phyloP scores from a whole-genome alignment of 139 green algal species.

The Micractinium sp. region DNA sequence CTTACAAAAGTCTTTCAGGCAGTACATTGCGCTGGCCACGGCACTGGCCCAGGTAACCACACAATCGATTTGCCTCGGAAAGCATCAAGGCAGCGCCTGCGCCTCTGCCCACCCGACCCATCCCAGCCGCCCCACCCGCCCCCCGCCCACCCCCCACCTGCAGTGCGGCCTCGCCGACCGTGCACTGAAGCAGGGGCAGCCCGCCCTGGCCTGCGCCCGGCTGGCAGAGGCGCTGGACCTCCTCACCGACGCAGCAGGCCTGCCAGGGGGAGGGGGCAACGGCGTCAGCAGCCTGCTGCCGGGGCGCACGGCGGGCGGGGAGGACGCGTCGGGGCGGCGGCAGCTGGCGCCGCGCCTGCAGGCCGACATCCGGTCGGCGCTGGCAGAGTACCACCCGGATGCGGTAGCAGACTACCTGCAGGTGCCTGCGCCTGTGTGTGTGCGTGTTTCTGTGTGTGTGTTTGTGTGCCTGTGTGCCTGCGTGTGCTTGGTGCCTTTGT shows the following conservation, averaged over 20 bases:
- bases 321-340: neutral
- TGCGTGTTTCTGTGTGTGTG: neutral
- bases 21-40: too few species aligned
- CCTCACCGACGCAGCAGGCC: slow-evolving; percentile 41
- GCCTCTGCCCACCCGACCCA: too few species aligned
- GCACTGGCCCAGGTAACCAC: too few species aligned
- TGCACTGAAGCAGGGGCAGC: slow-evolving; percentile 30
- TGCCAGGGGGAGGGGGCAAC: neutral
- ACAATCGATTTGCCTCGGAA: too few species aligned
- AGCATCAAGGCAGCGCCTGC: too few species aligned
- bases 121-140: too few species aligned
- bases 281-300: slow-evolving; percentile 1
- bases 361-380: slow-evolving; percentile 53
- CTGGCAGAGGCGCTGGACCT: slow-evolving; percentile 68
- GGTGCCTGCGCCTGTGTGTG: neutral
- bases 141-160: neutral
- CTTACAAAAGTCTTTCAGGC: too few species aligned
- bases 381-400: slow-evolving; percentile 54
- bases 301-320: neutral
- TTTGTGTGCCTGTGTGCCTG: neutral
- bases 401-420: slow-evolving; percentile 56
- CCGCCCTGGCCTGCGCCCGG: slow-evolving; percentile 39
- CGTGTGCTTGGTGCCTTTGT: neutral
- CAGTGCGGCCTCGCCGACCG: slow-evolving; percentile 57
- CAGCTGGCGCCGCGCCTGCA: slow-evolving; percentile 58